A percentile compares a stretch with the other conserved stretches of the same genome.
phyloP scores from a whole-genome alignment of 345 rosid species.

The Tarenaya hassleriana region DNA sequence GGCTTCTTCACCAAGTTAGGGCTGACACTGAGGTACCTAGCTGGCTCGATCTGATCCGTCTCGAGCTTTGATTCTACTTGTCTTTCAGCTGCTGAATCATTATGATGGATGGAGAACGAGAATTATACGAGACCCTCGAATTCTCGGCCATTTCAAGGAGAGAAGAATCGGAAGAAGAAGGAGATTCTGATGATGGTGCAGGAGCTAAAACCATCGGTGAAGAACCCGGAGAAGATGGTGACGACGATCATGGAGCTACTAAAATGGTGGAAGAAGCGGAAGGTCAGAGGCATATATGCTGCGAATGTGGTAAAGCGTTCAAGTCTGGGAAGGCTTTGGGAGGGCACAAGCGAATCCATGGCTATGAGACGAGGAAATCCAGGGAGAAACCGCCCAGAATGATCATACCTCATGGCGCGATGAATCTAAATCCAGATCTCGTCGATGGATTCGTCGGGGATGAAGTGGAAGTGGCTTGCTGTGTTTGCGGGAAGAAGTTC shows the following conservation, averaged over 20 bases:
- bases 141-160: too few species aligned
- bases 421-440: too few species aligned
- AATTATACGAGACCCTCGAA: too few species aligned
- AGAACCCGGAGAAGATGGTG: too few species aligned
- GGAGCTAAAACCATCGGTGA: too few species aligned
- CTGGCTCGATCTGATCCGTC: not conserved
- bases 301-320: conserved; percentile 38
- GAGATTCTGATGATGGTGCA: too few species aligned
- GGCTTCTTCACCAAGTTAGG: conserved; percentile 20
- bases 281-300: conserved; percentile 24
- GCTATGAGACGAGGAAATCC: conserved; percentile 10
- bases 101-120: conserved; percentile 15
- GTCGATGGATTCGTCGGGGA: conserved; percentile 28
- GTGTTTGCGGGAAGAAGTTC: conserved; percentile 33
- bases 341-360: conserved; percentile 47
- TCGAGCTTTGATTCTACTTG: conserved; percentile 9
- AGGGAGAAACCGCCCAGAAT: conserved; percentile 22
- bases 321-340: conserved; percentile 46
- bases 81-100: conserved; percentile 8
- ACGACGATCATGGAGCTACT: too few species aligned
- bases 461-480: conserved; percentile 22
- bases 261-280: conserved; percentile 17
- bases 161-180: too few species aligned
- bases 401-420: not conserved
- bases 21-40: not conserved